Evolutionary conservation across 257 asterid genomes (phyloP).

Genomic region (Salvia hispanica): DNA sequence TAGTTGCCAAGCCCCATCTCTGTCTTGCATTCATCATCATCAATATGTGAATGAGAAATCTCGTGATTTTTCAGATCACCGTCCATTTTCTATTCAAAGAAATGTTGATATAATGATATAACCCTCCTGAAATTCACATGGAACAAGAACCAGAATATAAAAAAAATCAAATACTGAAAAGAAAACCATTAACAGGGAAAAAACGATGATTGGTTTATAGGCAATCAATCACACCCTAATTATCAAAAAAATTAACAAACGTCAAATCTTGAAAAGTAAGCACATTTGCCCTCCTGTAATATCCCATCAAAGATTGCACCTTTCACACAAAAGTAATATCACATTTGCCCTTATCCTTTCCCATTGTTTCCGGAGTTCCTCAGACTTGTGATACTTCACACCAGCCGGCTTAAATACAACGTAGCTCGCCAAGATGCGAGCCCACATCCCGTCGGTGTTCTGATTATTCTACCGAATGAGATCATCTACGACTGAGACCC

Average conservation of each 20-base stretch:
- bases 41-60: conserved; percentile 23
- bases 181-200: neutral
- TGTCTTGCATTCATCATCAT: conserved; percentile 15
- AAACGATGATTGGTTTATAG: neutral
- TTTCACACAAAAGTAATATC: conserved; percentile 27
- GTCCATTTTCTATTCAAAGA: conserved; percentile 32
- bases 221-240: conserved; percentile 18
- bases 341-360: no score
- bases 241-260: neutral
- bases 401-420: no score
- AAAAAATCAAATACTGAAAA: neutral
- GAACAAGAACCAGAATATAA: neutral
- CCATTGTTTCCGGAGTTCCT: no score
- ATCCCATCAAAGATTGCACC: conserved; percentile 16
- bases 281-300: no score
- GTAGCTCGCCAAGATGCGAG: no score
- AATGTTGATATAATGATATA: neutral
- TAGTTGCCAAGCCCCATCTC: conserved; percentile 46
- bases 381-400: no score
- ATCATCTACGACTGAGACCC: no score
- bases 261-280: conserved; percentile 14
- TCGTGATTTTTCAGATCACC: conserved; percentile 29
- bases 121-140: conserved; percentile 33
- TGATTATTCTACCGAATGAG: no score
- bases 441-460: no score